Percentiles rank a stretch among this genome's conserved stretches.
Evolutionary conservation across 192 early-diverging fungal species (phyloP).

Genomic region (Coemansia sp.): DNA sequence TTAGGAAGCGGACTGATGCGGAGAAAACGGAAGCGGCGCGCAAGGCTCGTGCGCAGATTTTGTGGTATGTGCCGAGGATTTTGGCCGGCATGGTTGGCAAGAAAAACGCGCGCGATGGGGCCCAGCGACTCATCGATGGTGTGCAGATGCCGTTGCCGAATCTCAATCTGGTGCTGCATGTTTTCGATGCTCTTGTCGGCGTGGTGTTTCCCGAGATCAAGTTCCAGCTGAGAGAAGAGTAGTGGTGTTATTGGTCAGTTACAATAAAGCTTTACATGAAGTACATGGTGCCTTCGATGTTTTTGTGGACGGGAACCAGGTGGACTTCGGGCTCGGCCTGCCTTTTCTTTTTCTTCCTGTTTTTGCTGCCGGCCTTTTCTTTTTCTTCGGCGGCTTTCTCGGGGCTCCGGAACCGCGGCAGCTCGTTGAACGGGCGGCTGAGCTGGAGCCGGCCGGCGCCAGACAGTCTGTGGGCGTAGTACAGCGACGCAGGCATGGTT

Average conservation of each 20-base stretch:
- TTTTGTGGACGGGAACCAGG: slow-evolving; percentile 32
- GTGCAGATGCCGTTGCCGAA: slow-evolving; percentile 80
- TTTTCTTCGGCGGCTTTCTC: not conserved
- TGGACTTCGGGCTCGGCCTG: not conserved
- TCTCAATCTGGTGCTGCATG: slow-evolving; percentile 72
- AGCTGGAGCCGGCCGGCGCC: slow-evolving; percentile 34
- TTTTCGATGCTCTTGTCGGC: slow-evolving; percentile 73
- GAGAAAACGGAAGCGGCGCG: slow-evolving; percentile 52
- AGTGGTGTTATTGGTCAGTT: not conserved
- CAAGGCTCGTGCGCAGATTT: slow-evolving; percentile 58
- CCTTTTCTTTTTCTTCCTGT: slow-evolving; percentile 2
- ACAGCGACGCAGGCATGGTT: slow-evolving; percentile 39
- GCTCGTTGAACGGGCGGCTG: slow-evolving; percentile 10
- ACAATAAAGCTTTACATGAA: slow-evolving; percentile 18
- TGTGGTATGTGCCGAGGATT: slow-evolving; percentile 67
- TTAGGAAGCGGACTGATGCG: slow-evolving; percentile 14
- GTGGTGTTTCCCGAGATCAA: slow-evolving; percentile 73
- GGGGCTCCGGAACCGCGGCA: slow-evolving; percentile 1
- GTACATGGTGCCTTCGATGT: slow-evolving; percentile 33
- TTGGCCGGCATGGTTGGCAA: slow-evolving; percentile 80
- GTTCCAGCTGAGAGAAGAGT: slow-evolving; percentile 7
- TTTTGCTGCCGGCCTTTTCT: not conserved
- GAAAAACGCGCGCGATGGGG: slow-evolving; percentile 79
- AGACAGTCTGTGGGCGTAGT: slow-evolving; percentile 45
- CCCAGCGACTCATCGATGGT: slow-evolving; percentile 64